Base-by-base conservation (phyloP, 2,329 filamentous ascomycete species). In the Drechmeria coniospora region DNA sequence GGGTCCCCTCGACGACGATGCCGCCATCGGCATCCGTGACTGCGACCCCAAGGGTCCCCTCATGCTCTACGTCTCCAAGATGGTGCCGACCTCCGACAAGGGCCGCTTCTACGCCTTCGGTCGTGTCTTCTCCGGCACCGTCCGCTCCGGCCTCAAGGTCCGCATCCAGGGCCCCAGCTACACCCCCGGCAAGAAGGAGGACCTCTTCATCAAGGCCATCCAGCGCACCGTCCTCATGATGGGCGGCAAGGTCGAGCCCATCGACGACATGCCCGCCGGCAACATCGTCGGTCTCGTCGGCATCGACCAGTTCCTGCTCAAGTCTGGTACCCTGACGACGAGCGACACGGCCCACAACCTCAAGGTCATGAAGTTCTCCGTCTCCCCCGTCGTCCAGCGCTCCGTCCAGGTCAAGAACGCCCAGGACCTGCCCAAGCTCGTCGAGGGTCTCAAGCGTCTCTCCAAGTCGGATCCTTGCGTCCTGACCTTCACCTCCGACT, bases 311-410 rank as follows among this genome's bases (percentile, higher is more conserved):
- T 98, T 95, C 82, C 72, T 98, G 72, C 84, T 98, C 71, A 98
- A 98, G 79, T 95, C 90, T 59, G 90, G 90, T 79, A 98, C 90
- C 53, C 80, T 98, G 50, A 93, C 86, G 64, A 95, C 87, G 57
- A 77, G 72, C 56, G 90, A 98, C 46, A 92, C 83, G 43, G 87
- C 90, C 57, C 90, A 98, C 79, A 98, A 98, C 79, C 68, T 98
- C 53, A 95, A 95, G 79, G 90, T 98, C 67, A 98, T 98, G 90
- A 95, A 94, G 74, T 98, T 98, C 80, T 98, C 90, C 54, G 90
- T 98, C 59, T 95, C 90, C 36, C 90, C 90, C 50, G 90, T 98
- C 65, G 90, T 98, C 44, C 87, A 80, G 67, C 87, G 87, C 47
- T 93, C 90, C 61, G 90, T 98, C 53, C 83, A 94, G 67, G 87